Evolutionary conservation across 306 rosid species (phyloP).

Genomic region (Acacia confusa): DNA sequence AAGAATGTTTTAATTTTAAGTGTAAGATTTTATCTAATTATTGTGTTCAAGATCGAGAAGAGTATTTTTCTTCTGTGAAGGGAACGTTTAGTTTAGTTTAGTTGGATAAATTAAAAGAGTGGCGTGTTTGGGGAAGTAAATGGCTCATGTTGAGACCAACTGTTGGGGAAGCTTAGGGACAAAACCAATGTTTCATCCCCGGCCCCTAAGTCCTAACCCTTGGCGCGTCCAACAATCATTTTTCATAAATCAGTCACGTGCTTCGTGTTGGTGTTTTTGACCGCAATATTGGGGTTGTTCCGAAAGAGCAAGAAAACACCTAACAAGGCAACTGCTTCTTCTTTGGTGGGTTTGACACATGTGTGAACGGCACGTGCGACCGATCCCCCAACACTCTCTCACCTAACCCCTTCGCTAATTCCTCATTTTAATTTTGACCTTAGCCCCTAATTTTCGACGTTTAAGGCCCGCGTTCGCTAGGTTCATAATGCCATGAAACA

Average conservation of each 20-base stretch:
- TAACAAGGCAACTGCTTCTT: neutral
- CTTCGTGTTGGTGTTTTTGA: neutral
- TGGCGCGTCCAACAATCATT: too few relatives aligned
- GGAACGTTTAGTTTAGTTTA: too few relatives aligned
- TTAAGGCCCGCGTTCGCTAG: neutral
- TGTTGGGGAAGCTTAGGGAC: conserved; percentile 7
- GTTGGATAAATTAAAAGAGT: neutral
- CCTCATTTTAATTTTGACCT: neutral
- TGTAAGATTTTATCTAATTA: too few relatives aligned
- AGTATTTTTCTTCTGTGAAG: too few relatives aligned
- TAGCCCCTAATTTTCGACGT: neutral
- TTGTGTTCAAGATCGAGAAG: too few relatives aligned
- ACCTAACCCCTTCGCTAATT: neutral
- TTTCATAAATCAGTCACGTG: neutral
- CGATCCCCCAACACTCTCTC: neutral
- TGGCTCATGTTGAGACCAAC: neutral
- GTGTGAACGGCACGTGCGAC: neutral
- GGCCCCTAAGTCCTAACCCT: neutral
- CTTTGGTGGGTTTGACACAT: conserved; percentile 4
- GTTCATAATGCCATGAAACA: neutral
- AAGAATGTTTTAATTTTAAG: too few relatives aligned
- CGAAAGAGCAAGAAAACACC: neutral
- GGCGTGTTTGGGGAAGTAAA: neutral
- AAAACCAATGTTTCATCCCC: neutral
- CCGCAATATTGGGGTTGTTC: neutral